phyloP scores from a whole-genome alignment of 768 basidiomycete genomes.

The Xerocomus brunneocitrinus region DNA sequence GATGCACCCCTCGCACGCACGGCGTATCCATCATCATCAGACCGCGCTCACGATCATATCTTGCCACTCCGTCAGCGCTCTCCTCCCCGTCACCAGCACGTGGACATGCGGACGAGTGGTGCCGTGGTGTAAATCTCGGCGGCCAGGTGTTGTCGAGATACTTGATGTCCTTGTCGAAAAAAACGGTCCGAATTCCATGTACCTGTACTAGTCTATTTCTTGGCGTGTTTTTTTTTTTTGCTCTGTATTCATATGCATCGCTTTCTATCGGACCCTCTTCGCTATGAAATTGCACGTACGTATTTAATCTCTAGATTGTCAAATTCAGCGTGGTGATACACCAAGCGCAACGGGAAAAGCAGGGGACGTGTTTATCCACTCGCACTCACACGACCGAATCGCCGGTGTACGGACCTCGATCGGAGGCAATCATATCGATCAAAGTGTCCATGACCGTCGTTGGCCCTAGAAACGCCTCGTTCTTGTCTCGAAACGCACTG shows the following conservation, averaged over 20 bases:
- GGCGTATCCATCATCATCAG: slow-evolving; percentile 26
- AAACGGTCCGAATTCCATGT: slow-evolving; percentile 15
- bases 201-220: slow-evolving; percentile 22
- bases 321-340: background rate
- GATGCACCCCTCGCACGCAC: slow-evolving; percentile 25
- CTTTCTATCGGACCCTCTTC: slow-evolving; percentile 4
- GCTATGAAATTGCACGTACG: background rate
- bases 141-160: slow-evolving; percentile 14
- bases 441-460: too few relatives aligned
- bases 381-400: background rate
- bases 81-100: slow-evolving; percentile 30
- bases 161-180: background rate
- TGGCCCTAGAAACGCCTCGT: background rate
- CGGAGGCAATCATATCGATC: background rate
- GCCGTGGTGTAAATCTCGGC: slow-evolving; percentile 25
- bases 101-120: slow-evolving; percentile 30
- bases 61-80: slow-evolving; percentile 31
- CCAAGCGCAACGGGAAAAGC: background rate
- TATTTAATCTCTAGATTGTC: background rate
- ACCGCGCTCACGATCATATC: slow-evolving; percentile 29
- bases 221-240: slow-evolving; percentile 17
- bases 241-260: slow-evolving; percentile 27
- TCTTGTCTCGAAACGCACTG: background rate
- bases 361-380: background rate
- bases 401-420: background rate